A percentile compares a stretch with the other conserved stretches of the same genome.
Evolutionary conservation across 2,329 filamentous ascomycete genomes (phyloP).

Genomic region (Aspergillus felis): DNA sequence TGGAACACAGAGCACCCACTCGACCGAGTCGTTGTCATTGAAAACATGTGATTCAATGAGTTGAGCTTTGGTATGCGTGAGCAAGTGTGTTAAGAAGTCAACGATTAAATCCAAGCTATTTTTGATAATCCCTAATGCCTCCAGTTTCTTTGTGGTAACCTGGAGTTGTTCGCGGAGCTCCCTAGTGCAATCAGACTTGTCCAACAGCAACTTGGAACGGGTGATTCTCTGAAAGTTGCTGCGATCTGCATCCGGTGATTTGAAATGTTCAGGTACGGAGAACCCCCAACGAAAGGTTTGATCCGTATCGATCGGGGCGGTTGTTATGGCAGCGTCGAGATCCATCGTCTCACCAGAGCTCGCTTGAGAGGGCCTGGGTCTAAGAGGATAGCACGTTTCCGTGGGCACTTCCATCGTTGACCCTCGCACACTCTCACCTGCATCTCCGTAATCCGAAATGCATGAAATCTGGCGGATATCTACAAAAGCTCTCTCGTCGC

Average conservation of each 20-base stretch:
- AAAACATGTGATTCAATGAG: not conserved
- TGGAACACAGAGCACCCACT: constrained; percentile 1
- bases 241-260: not conserved
- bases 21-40: not conserved
- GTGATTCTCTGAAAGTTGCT: not conserved
- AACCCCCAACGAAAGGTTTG: not conserved
- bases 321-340: too few species aligned
- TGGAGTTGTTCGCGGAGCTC: not conserved
- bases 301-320: too few species aligned
- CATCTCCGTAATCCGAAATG: too few species aligned
- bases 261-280: not conserved
- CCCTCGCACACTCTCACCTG: too few species aligned
- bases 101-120: not conserved
- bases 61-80: not conserved
- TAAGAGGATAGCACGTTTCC: too few species aligned
- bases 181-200: not conserved
- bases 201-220: constrained; percentile 3
- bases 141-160: not conserved
- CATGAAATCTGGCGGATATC: too few species aligned
- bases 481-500: too few species aligned
- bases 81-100: not conserved
- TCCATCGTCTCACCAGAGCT: too few species aligned
- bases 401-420: too few species aligned
- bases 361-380: too few species aligned
- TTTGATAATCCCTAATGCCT: not conserved